phyloP scores from a whole-genome alignment of 768 basidiomycete genomes.

The Galerina sulciceps region DNA sequence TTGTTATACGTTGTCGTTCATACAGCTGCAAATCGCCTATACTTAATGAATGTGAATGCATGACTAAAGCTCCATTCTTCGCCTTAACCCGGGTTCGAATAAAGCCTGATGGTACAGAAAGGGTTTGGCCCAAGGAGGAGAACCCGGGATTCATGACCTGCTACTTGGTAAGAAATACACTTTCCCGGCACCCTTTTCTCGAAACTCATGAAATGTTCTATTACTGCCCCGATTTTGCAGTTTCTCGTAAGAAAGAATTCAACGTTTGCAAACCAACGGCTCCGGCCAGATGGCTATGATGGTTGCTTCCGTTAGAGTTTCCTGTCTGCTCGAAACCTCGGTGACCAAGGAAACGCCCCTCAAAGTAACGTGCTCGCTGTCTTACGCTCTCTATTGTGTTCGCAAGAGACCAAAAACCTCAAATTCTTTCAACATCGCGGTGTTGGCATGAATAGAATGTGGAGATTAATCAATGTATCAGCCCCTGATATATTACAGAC shows the following conservation, averaged over 20 bases:
- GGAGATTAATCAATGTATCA: not conserved
- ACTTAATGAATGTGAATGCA: constrained; percentile 2
- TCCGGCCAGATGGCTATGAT: constrained; percentile 11
- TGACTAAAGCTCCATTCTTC: constrained; percentile 15
- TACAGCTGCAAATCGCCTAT: not conserved
- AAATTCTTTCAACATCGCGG: not conserved
- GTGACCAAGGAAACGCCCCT: constrained; percentile 12
- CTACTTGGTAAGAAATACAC: not conserved
- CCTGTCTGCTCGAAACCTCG: not conserved
- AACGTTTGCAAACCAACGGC: not conserved
- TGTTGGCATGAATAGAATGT: too few relatives aligned
- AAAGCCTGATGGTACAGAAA: constrained; percentile 3
- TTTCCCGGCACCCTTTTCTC: not conserved
- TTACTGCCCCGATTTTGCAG: not conserved
- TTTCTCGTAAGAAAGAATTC: not conserved
- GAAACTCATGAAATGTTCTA: not conserved
- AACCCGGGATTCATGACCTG: not conserved
- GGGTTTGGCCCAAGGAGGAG: not conserved
- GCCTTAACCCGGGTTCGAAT: constrained; percentile 7
- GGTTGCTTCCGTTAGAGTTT: constrained; percentile 6
- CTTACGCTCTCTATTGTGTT: too few relatives aligned
- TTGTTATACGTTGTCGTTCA: not conserved
- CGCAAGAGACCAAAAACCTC: not conserved
- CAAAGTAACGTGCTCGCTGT: not conserved
- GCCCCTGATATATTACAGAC: constrained; percentile 6